Base-by-base conservation (phyloP, 2,329 filamentous ascomycete species). In the Xylaria sp. region DNA sequence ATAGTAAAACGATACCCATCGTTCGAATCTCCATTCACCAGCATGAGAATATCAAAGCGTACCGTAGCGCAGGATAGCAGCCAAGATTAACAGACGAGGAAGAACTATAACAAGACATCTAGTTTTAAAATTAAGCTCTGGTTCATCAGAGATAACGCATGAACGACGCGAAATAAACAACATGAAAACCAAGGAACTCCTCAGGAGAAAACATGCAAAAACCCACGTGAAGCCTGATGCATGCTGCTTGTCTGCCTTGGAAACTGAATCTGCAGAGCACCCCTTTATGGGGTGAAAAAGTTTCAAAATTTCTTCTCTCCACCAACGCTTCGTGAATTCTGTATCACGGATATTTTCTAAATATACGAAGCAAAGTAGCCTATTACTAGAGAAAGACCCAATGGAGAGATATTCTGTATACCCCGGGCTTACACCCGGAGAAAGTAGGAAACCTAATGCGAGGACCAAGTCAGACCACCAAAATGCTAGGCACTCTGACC, bases 21-120 rank as follows among this genome's bases (percentile, higher is more conserved):
- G 23, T 15, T 28, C 48, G 48, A 51, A 28, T 23, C 48, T 31
- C 48, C 48, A 31, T 51, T 17, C 0, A 17, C 26, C 26, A 51
- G 26, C 48, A 51, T 51, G 13, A 36, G 2, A 15, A 38, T 2
- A 56, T 56, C 51, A 56, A 56, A 56, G 51, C 51, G 51, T 56
- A 23, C 51, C 17, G 2, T 31, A 2, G 36, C 17, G 51, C 51
- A 10, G 36, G 51, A 36, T 40, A 42, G 28, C 54, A 57, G 54
- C 54, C 54, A 57, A 42, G 54, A 38, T 6, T 26, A 38, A 42
- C 31, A 40, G 11, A 40, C 6, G 17, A 9, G 20, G 10, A 40
- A 15, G 53, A 56, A 38, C 53, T 56, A 56, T 56, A 38, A 7
- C 31, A 56, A 56, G 15, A 9, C 2, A 13, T 20, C 49, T 28